These are phyloP conservation scores for Abrus precatorius DNA, from an alignment of 306 rosid species.

Conservation along the genomic window DNA sequence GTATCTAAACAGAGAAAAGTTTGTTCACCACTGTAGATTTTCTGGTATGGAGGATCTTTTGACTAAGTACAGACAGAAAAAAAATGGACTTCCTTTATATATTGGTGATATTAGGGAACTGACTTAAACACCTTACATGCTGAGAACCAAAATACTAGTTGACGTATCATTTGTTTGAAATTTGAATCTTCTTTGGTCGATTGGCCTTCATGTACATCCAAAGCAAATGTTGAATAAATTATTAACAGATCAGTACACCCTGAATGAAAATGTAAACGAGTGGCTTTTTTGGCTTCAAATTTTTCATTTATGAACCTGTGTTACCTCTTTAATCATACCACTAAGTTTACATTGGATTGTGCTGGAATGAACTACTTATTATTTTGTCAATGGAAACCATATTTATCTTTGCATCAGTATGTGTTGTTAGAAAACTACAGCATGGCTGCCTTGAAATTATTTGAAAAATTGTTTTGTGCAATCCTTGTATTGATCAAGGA, in stretches of 20 bases:
- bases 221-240: slow-evolving; percentile 3
- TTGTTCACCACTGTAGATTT: slow-evolving; percentile 26
- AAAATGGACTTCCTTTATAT: slow-evolving; percentile 25
- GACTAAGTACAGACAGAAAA: slow-evolving; percentile 2
- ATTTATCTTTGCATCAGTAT: slow-evolving; percentile 25
- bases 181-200: slow-evolving; percentile 35
- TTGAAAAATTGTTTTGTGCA: slow-evolving; percentile 26
- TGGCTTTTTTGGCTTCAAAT: slow-evolving; percentile 16
- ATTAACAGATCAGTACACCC: slow-evolving; percentile 13
- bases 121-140: slow-evolving; percentile 28
- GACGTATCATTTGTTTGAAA: slow-evolving; percentile 19
- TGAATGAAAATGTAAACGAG: slow-evolving; percentile 8
- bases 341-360: slow-evolving; percentile 10
- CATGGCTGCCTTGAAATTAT: slow-evolving; percentile 33
- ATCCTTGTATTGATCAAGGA: slow-evolving; percentile 35
- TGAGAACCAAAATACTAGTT: slow-evolving; percentile 33
- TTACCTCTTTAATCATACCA: slow-evolving; percentile 18
- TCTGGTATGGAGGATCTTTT: slow-evolving; percentile 35
- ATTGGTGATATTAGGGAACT: slow-evolving; percentile 10
- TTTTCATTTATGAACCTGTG: slow-evolving; percentile 20
- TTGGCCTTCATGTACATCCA: slow-evolving; percentile 10
- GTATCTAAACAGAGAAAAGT: slow-evolving; percentile 30
- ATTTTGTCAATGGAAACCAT: slow-evolving; percentile 15
- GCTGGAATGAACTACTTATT: slow-evolving; percentile 30
- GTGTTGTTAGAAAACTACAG: slow-evolving; percentile 5